These are phyloP conservation scores for Debaryomycetaceae sp. DNA, from an alignment of 1,139 yeast genomes.

Conservation along the genomic window DNA sequence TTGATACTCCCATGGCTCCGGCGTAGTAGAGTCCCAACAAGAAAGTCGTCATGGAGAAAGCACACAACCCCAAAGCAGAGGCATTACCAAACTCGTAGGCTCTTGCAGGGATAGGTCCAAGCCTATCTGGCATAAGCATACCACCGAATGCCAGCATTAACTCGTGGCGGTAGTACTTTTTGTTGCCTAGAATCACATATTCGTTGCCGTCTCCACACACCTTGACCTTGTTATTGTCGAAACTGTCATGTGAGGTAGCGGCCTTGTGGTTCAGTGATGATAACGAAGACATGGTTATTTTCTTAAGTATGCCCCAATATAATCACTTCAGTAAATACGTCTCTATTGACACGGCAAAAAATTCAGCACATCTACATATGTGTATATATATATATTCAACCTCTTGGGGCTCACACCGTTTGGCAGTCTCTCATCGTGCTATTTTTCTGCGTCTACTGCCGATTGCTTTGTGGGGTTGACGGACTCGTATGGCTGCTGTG, in stretches of 20 bases:
- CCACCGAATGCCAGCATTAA: conserved; percentile 37
- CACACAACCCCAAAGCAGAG: conserved; percentile 28
- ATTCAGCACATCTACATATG: too few species aligned
- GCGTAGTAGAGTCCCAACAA: conserved; percentile 45
- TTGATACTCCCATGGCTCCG: conserved; percentile 50
- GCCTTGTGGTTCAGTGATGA: not conserved
- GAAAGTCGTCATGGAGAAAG: conserved; percentile 29
- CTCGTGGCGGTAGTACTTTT: conserved; percentile 32
- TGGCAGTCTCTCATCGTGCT: too few species aligned
- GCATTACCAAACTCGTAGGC: conserved; percentile 24
- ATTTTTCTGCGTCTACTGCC: too few species aligned
- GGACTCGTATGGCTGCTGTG: too few species aligned
- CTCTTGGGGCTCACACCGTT: too few species aligned
- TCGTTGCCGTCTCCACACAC: conserved; percentile 20
- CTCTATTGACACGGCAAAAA: too few species aligned
- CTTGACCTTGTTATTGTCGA: not conserved
- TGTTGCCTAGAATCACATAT: conserved; percentile 27
- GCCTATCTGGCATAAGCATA: conserved; percentile 25
- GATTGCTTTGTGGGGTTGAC: too few species aligned
- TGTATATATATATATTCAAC: too few species aligned
- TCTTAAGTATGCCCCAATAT: too few species aligned
- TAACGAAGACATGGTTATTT: conserved; percentile 1
- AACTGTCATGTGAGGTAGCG: not conserved
- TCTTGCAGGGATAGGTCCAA: conserved; percentile 17
- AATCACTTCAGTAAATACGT: too few species aligned